Evolutionary conservation across 163 green algal genomes (phyloP), one percentile per base, ranked within the genome.

Genomic region (Scenedesmus sp.): DNA sequence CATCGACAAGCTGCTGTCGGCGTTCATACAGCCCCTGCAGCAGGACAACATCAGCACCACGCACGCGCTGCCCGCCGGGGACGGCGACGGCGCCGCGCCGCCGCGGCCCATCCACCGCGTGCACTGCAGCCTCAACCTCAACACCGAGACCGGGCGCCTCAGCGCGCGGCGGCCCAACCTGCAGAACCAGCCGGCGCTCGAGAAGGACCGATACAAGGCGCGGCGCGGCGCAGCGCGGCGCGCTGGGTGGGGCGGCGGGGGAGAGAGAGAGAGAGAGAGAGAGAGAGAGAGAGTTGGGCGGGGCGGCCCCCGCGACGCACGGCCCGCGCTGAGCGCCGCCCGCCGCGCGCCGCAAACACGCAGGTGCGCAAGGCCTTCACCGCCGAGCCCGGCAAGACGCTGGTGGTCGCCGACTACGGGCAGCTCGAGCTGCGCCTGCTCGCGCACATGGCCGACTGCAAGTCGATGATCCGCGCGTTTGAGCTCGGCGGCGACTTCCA

Each of bases 401-500:
- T 99, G 28, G 84, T 99, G 50, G 96, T 99, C 72, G 95, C 95
- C 2, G 96, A 99, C 82, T 99, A 99, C 69, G 95, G 96, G 0
- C 96, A 99, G 90, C 91, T 99, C 70, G 96, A 99, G 92, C 89
- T 99, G 82, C 93, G 96, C 33, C 88, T 99, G 57, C 89, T 99
- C 71, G 96, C 96, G 10, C 95, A 99, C 87, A 95, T 99, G 86
- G 91, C 96, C 0, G 31, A 90, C 58, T 99, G 96, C 85, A 56
- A 82, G 54, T 91, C 71, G 64, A 97, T 97, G 92, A 80, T 94
- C 15, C 60, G 90, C 7, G 96, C 96, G 4, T 99, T 99, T 75
- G 72, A 91, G 66, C 71, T 91, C 60, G 96, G 96, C 3, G 96
- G 96, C 48, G 96, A 99, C 85, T 99, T 99, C 88, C 96, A 99